phyloP scores from a whole-genome alignment of 805 yeast genomes.

The Starmerella kuoi region DNA sequence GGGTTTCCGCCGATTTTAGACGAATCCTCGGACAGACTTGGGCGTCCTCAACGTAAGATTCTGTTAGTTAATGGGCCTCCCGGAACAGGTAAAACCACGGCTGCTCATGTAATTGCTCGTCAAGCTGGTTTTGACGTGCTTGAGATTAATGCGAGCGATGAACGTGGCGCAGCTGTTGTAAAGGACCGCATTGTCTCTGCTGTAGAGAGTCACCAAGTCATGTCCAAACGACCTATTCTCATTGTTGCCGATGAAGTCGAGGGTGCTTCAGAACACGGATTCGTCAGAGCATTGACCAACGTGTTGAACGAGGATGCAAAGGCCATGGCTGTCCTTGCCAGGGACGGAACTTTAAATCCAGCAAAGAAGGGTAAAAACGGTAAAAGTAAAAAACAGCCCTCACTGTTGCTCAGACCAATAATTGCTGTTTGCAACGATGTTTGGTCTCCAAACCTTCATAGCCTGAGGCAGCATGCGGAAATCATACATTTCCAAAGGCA shows the following conservation, averaged over 20 bases:
- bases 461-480: conserved; percentile 61
- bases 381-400: neutral
- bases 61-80: conserved; percentile 82
- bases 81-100: conserved; percentile 85
- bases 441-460: conserved; percentile 62
- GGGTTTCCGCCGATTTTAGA: conserved; percentile 9
- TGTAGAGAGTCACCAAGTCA: conserved; percentile 37
- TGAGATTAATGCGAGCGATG: conserved; percentile 81
- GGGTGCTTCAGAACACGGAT: conserved; percentile 54
- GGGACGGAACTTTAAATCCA: neutral
- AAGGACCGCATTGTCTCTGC: conserved; percentile 35
- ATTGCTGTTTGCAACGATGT: conserved; percentile 86
- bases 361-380: neutral
- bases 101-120: conserved; percentile 70
- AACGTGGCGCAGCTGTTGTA: conserved; percentile 41
- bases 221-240: conserved; percentile 60
- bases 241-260: conserved; percentile 84
- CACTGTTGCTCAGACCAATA: conserved; percentile 57
- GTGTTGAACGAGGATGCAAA: conserved; percentile 14
- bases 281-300: conserved; percentile 17
- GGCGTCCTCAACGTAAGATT: conserved; percentile 40
- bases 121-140: conserved; percentile 70
- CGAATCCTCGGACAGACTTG: conserved; percentile 36
- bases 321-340: neutral
- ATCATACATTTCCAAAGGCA: conserved; percentile 55